These are phyloP conservation scores for Moricandia moricandioides DNA, from an alignment of 345 rosid species.

Conservation along the genomic window DNA sequence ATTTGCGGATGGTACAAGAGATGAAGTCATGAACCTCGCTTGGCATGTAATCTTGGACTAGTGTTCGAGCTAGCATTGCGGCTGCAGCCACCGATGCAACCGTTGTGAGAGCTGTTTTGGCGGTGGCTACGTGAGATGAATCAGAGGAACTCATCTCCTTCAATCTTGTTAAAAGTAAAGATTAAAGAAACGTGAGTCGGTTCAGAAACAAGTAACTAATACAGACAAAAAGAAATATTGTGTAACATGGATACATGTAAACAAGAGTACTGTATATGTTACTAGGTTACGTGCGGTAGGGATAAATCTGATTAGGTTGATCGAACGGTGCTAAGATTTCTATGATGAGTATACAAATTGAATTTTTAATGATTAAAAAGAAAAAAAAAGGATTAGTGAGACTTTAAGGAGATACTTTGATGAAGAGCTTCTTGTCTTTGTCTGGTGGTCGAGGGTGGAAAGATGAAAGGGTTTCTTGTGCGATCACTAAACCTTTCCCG, in stretches of 20 bases:
- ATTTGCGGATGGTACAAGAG: background rate
- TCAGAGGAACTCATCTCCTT: constrained; percentile 23
- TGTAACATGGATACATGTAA: background rate
- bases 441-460: background rate
- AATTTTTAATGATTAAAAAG: background rate
- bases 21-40: constrained; percentile 9
- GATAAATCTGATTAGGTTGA: background rate
- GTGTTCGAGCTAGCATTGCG: constrained; percentile 34
- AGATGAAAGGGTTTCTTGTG: background rate
- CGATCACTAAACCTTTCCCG: constrained; percentile 5
- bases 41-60: constrained; percentile 41
- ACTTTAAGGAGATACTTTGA: background rate
- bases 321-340: background rate
- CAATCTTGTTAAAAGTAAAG: background rate
- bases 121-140: constrained; percentile 39
- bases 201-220: background rate
- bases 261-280: background rate
- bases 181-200: background rate
- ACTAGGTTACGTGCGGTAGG: background rate
- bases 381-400: background rate
- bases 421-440: background rate
- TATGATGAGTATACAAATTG: background rate
- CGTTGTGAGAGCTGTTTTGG: constrained; percentile 43
- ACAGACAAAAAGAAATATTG: background rate
- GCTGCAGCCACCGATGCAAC: constrained; percentile 61